A percentile compares a stretch with the other conserved stretches of the same genome.
Conservation (phyloP, 768 basidiomycete genomes). For the Suillus fuscotomentosus region DNA sequence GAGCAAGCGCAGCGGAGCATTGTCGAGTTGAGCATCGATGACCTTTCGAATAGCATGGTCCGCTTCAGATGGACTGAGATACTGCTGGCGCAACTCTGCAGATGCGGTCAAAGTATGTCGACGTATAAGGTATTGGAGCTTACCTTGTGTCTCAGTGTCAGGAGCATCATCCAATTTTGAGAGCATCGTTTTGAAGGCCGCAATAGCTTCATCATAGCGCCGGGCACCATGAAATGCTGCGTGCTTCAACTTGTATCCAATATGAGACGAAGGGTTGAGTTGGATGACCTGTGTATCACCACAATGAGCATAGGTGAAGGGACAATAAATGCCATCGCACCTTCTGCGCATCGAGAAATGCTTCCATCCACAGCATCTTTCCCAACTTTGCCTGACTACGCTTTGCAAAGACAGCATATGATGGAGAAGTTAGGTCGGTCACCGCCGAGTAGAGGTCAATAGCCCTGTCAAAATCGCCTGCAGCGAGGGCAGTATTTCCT, state of each 20-base stretch:
- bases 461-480: neutral
- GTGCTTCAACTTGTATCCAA: neutral
- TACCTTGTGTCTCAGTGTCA: neutral
- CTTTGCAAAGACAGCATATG: neutral
- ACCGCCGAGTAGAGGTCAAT: neutral
- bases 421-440: neutral
- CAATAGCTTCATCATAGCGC: neutral
- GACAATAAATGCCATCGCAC: neutral
- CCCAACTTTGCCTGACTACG: neutral
- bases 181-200: neutral
- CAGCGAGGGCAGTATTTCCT: neutral
- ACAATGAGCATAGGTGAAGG: neutral
- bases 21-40: neutral
- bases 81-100: neutral
- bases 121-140: neutral
- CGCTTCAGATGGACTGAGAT: neutral
- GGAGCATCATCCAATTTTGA: neutral
- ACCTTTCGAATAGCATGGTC: neutral
- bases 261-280: neutral
- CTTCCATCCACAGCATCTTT: no score
- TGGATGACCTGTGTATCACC: neutral
- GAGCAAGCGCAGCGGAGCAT: neutral
- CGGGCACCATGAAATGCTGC: neutral
- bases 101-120: neutral
- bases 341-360: no score